Evolutionary conservation across 2,329 filamentous ascomycete species (phyloP), one percentile per base, ranked within the genome.

Genomic region (Claviceps pazoutovae): DNA sequence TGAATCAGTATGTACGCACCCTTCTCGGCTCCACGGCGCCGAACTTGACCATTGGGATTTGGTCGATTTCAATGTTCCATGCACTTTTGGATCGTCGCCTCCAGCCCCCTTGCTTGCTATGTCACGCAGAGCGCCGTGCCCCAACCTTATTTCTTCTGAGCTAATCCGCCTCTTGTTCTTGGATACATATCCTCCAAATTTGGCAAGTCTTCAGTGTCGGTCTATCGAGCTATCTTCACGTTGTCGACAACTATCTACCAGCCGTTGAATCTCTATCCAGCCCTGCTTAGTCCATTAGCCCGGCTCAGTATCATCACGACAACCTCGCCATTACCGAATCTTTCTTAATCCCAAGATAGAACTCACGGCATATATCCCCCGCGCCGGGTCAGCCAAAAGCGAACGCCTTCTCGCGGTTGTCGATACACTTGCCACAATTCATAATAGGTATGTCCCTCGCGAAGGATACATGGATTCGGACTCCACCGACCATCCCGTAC

Each of bases 21-120:
- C 61, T 57, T 57, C 57, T 59, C 61, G 61, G 59, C 62, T 62
- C 57, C 60, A 57, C 60, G 61, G 62, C 62, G 63, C 63, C 43
- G 41, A 43, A 43, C 41, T 43, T 21, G 43, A 9, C 63, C 62
- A 64, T 57, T 61, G 62, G 62, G 62, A 64, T 57, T 45, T 47
- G 37, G 48, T 39, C 43, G 39, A 42, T 34, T 34, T 34, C 19
- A 14, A 4, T 5, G 16, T 37, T 47, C 30, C n/a, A 37, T 16
- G 38, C 37, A 30, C 55, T 58, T 50, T 50, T 36, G 36, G 37
- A 5, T 50, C 37, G 48, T 36, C 48, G 47, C 36, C 30, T 34
- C 7, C 55, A 53, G 50, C 61, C 55, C 56, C 58, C 56, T 54
- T 60, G 58, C 52, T 39, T 34, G 44, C 17, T 57, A 55, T 58